phyloP scores from a whole-genome alignment of 257 asterid species.

The Solanum sparsipilum region DNA sequence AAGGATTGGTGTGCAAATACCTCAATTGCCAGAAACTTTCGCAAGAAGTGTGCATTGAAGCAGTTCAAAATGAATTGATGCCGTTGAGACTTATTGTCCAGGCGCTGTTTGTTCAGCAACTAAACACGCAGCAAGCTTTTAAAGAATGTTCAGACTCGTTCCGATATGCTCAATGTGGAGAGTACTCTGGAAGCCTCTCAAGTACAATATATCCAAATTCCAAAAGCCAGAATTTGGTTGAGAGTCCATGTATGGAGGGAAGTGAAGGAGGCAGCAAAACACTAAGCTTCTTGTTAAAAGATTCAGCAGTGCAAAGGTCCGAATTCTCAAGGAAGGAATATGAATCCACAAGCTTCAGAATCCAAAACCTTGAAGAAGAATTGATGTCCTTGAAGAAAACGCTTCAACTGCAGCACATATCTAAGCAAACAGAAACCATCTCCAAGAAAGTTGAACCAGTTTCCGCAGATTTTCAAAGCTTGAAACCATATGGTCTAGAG shows the following conservation, averaged over 20 bases:
- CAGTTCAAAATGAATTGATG: constrained; percentile 62
- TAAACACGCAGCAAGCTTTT: constrained; percentile 60
- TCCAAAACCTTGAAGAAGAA: constrained; percentile 56
- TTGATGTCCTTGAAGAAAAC: constrained; percentile 40
- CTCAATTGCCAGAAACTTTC: constrained; percentile 69
- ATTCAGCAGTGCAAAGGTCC: constrained; percentile 13
- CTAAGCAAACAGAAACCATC: constrained; percentile 19
- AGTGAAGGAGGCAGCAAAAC: constrained; percentile 27
- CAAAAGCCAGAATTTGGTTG: constrained; percentile 29
- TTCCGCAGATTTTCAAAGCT: background rate
- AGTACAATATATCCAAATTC: constrained; percentile 42
- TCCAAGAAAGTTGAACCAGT: constrained; percentile 16
- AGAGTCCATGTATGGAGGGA: constrained; percentile 29
- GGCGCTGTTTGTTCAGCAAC: constrained; percentile 68
- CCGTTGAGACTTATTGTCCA: constrained; percentile 64
- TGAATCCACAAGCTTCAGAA: constrained; percentile 63
- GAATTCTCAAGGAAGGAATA: constrained; percentile 35
- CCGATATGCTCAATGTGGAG: constrained; percentile 32
- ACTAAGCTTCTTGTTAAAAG: constrained; percentile 30
- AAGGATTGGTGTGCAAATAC: constrained; percentile 44
- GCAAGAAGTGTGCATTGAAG: constrained; percentile 49
- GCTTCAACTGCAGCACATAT: constrained; percentile 25
- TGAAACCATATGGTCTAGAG: constrained; percentile 13
- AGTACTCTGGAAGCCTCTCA: constrained; percentile 32
- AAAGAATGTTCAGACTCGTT: constrained; percentile 56